Base-by-base conservation (phyloP, 805 yeast genomes). In the Ogataea dorogensis region DNA sequence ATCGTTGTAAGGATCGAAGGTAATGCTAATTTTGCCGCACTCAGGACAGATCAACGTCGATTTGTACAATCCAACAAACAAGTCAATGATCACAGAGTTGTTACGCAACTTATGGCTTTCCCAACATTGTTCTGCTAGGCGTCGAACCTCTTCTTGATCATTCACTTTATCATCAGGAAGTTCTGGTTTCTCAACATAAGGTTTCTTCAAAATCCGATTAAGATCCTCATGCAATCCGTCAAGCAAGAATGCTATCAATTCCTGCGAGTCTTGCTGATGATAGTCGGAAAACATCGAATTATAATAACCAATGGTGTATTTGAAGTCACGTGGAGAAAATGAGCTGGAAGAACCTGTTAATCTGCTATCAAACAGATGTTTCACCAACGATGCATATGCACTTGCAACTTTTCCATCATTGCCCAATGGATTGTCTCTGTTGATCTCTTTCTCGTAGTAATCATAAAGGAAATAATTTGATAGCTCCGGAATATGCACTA, bases 1-100 rank as follows among this genome's bases (percentile, higher is more conserved):
- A 54, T 88, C 96, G 62, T 79, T 86, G 54, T 79, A 91, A 0
- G 98, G 98, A 58, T 91, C 98, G 63, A 89, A 93, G 0, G 97
- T 89, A 17, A 91, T 73, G 17, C 94, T 82, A 6, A 85, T 74
- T 49, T 81, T 81, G 13, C 70, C 56, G 61, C 98, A 93, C 7
- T 64, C 79, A 0, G 98, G 98, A 55, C 98, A 91, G 9, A 82
- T 71, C 36, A 93, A 67, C 0, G 96, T 88, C 2, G 96, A 87
- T 59, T 89, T 86, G 58, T 91, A 93, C 52, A 87, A 55, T 0
- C 98, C 98, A 7, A 89, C 84, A 65, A 91, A 93, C 24, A 93
- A 64, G 55, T 93, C 98, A 17, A 79, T 72, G 14, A 91, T 77
- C 1, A 86, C 71, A 0, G 97, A 88, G 56, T 88, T 91, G 54